Evolutionary conservation across 2,329 filamentous ascomycete species (phyloP).

Genomic region (Sporothrix humicola): DNA sequence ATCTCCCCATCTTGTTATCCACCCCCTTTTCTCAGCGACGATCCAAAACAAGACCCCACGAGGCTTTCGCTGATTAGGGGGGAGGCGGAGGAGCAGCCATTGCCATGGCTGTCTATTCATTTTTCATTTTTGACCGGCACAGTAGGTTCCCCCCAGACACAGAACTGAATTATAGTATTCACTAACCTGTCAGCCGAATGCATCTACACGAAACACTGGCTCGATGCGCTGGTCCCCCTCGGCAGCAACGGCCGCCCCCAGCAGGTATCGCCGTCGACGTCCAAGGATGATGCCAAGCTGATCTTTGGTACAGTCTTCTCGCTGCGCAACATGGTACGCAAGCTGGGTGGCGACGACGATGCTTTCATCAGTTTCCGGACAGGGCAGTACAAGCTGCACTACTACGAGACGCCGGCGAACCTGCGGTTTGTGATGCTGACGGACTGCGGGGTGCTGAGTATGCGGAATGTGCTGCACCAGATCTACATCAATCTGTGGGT

Average conservation of each 20-base stretch:
- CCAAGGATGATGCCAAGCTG: slow-evolving; percentile 85
- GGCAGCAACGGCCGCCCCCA: slow-evolving; percentile 28
- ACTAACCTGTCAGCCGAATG: slow-evolving; percentile 74
- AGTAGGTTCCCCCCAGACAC: slow-evolving; percentile 62
- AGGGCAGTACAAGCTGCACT: slow-evolving; percentile 95
- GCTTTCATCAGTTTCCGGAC: slow-evolving; percentile 95
- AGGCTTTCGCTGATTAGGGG: slow-evolving; percentile 6
- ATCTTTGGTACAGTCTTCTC: slow-evolving; percentile 98
- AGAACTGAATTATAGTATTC: neutral
- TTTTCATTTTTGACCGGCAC: slow-evolving; percentile 99
- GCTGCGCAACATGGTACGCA: slow-evolving; percentile 93
- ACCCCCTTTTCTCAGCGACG: neutral
- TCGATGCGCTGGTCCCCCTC: slow-evolving; percentile 49
- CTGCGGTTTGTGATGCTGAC: slow-evolving; percentile 97
- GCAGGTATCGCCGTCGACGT: slow-evolving; percentile 40
- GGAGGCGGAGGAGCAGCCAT: slow-evolving; percentile 26
- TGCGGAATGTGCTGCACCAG: slow-evolving; percentile 93
- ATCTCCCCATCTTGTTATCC: neutral
- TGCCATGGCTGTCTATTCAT: slow-evolving; percentile 90
- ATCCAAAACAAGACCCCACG: neutral
- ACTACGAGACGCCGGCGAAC: slow-evolving; percentile 96
- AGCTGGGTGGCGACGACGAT: slow-evolving; percentile 91
- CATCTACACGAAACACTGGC: slow-evolving; percentile 92
- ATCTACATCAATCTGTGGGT: slow-evolving; percentile 99
- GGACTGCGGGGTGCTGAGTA: slow-evolving; percentile 84